These are phyloP conservation scores for Epichloe uncinata DNA, from an alignment of 2,329 filamentous ascomycete species.

Conservation along the genomic window DNA sequence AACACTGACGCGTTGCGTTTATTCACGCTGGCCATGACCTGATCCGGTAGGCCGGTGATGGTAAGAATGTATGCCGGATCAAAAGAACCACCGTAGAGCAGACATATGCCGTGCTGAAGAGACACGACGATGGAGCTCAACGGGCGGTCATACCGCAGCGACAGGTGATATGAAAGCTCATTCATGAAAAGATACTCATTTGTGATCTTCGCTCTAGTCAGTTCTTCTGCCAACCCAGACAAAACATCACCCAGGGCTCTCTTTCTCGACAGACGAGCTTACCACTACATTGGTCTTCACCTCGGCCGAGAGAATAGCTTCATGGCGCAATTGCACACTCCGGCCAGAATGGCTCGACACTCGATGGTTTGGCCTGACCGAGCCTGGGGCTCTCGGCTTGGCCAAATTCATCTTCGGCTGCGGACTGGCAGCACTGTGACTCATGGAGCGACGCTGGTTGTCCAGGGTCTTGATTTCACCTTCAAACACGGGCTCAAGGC, in stretches of 20 bases:
- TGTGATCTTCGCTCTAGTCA: conserved; percentile 39
- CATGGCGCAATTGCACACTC: neutral
- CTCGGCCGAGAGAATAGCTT: conserved; percentile 6
- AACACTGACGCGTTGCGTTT: conserved; percentile 68
- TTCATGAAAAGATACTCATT: conserved; percentile 65
- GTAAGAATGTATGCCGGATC: conserved; percentile 70
- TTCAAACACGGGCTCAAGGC: conserved; percentile 4
- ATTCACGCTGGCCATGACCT: conserved; percentile 63
- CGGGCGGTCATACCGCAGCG: conserved; percentile 61
- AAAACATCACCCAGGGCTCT: neutral
- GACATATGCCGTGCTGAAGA: conserved; percentile 60
- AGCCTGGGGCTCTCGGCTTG: conserved; percentile 3
- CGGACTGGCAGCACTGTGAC: neutral
- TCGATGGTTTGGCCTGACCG: neutral
- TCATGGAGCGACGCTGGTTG: neutral
- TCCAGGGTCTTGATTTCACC: neutral
- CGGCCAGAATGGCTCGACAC: neutral
- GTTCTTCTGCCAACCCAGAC: neutral
- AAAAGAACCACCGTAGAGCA: conserved; percentile 62
- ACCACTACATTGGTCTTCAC: conserved; percentile 21
- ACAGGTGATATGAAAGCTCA: conserved; percentile 59
- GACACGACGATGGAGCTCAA: conserved; percentile 62
- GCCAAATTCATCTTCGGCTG: conserved; percentile 3
- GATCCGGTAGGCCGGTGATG: conserved; percentile 54
- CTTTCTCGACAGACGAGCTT: conserved; percentile 2